Evolutionary conservation across 345 rosid species (phyloP), one percentile per base, ranked within the genome.

Genomic region (Trapa incisa): DNA sequence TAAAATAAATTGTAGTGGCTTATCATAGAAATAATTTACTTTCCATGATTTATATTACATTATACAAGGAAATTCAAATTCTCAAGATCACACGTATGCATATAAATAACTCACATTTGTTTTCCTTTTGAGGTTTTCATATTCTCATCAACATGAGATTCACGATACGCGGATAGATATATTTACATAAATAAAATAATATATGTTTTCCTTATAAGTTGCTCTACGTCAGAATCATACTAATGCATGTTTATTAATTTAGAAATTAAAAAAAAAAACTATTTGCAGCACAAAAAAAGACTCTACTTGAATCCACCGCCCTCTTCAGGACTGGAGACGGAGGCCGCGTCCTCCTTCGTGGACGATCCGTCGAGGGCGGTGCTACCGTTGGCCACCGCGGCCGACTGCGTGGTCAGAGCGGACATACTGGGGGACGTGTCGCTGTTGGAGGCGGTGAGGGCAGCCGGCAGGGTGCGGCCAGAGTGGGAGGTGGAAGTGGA

Each of bases 391-490:
- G 81, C 85, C 68, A 77, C 45, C 2, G 81, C 74, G 63, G 84
- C 84, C 0, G 96, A 88, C 75, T 91, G 97, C 53, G 80, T 82
- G n/a, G 96, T 86, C 81, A 86, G 76, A 6, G 74, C 92, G 37
- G 97, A 91, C 78, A 87, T 65, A 77, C 84, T 86, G 1, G 98
- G 96, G 1, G 97, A 89, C 71, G 86, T 66, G 48, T 45, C 48
- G 17, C 80, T 84, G 48, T 45, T 45, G 48, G 48, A 45, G 0
- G 82, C 85, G 7, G 43, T 41, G 43, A 41, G 43, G 43, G 43
- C 6, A 72, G 47, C 73, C 57, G 71, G 72, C 78, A 70, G 65
- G 62, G 86, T 74, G 69, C 73, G 77, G 72, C 85, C 78, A 70
- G 88, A 67, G 58, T 78, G 83, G 73, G 77, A 81, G 0, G 48